Conservation (phyloP, 306 rosid genomes). For the Prunus davidiana region DNA sequence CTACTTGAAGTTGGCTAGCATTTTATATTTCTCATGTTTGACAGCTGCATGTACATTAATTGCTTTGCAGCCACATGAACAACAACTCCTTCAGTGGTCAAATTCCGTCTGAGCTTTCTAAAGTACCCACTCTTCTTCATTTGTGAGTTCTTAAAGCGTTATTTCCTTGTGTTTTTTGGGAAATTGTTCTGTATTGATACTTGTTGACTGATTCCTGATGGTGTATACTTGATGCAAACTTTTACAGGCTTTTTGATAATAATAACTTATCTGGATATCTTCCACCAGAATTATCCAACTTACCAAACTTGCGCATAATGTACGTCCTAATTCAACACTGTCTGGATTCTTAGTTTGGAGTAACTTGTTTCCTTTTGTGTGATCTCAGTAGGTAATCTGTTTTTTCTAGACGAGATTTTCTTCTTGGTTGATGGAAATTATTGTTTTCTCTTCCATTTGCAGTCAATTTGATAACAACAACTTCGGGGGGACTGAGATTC, state of each 20-base stretch:
- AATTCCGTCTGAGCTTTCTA: constrained; percentile 42
- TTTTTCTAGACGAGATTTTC: neutral
- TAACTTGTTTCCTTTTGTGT: neutral
- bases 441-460: constrained; percentile 30
- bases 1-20: neutral
- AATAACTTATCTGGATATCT: constrained; percentile 46
- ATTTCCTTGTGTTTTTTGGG: neutral
- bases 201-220: neutral
- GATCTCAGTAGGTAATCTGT: neutral
- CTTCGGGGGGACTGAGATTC: constrained; percentile 63
- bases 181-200: neutral
- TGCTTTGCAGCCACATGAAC: constrained; percentile 47
- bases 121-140: constrained; percentile 27
- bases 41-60: neutral
- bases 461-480: constrained; percentile 94
- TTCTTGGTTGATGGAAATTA: neutral
- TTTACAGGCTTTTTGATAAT: constrained; percentile 44
- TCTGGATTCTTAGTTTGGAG: neutral
- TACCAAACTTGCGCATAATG: constrained; percentile 28
- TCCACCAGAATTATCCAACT: constrained; percentile 36
- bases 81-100: constrained; percentile 49
- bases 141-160: constrained; percentile 33
- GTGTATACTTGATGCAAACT: neutral
- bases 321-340: constrained; percentile 19
- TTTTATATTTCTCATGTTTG: neutral